phyloP scores from a whole-genome alignment of 768 basidiomycete genomes.

The Termitomyces sp. region DNA sequence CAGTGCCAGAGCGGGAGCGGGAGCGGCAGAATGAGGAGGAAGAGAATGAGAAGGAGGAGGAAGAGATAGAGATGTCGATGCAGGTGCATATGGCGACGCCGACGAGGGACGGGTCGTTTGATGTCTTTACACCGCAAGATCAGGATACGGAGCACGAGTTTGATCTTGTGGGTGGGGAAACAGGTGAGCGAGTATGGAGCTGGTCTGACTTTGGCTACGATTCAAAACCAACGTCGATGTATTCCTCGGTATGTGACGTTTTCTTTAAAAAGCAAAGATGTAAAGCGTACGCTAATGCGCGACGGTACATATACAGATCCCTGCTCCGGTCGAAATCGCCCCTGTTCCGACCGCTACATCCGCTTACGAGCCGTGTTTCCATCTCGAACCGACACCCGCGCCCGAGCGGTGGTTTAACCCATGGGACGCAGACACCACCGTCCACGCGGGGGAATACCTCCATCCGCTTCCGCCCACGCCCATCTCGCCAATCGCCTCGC shows the following conservation, averaged over 20 bases:
- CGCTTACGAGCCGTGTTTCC: not conserved
- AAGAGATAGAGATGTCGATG: not conserved
- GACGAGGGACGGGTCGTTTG: slow-evolving; percentile 12
- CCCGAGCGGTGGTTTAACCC: not conserved
- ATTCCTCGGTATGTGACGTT: not conserved
- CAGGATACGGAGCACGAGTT: not conserved
- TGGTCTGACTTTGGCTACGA: not conserved
- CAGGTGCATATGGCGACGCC: slow-evolving; percentile 1
- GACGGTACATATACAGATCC: not conserved
- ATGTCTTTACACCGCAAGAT: not conserved
- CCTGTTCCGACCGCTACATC: too few relatives aligned
- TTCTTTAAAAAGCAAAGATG: not conserved
- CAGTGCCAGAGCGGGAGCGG: too few relatives aligned
- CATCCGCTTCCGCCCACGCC: slow-evolving; percentile 1
- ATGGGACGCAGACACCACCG: not conserved
- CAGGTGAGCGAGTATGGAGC: not conserved
- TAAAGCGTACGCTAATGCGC: not conserved
- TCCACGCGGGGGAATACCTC: not conserved
- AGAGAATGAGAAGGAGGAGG: not conserved
- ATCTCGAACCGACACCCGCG: not conserved
- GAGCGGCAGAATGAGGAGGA: not conserved
- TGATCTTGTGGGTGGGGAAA: not conserved
- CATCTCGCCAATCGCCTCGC: not conserved
- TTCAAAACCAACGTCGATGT: not conserved
- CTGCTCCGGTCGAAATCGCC: not conserved